Evolutionary conservation across 768 basidiomycete genomes (phyloP), one percentile per base, ranked within the genome.

Genomic region (Macrocybe gigantea): DNA sequence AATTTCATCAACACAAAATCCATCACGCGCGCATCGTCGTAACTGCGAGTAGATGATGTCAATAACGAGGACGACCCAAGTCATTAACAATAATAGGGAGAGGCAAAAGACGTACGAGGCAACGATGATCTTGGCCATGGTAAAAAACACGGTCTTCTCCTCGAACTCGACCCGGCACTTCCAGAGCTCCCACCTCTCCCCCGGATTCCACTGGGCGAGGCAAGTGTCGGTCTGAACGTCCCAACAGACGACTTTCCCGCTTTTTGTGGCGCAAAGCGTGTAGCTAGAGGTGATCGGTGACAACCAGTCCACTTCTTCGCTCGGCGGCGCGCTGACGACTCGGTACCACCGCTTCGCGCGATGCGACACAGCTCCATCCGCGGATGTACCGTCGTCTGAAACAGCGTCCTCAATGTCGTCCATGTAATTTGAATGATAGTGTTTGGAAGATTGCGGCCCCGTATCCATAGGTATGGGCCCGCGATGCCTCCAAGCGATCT

Each of bases 111-210:
- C 76, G 65, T 59, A 78, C 77, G 72, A 68, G 50, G 68, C 70
- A 32, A 67, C 60, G 14, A 84, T 54, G 30, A 81, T 73, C 58
- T 79, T 82, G 1, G 85, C 85, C 83, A 87, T 87, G 0, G 80
- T 83, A 56, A 88, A 85, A 62, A 77, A 88, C 33, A 86, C 84
- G 0, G 80, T 78, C 49, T 80, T 67, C 53, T 80, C 75, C 36
- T 85, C 83, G 56, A 85, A 87, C 57, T 86, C 85, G 12, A 88
- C 84, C 7, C 85, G 66, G 53, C 85, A 87, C 56, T 88, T 88
- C 85, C 85, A 87, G 5, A 88, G 57, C 55, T 85, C 83, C 84
- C 85, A 87, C 12, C 70, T 57, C 14, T 71, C 68, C 1, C 71
- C 73, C 1, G 83, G 83, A 44, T 79, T 77, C 85, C 85, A 88